A percentile compares a stretch with the other conserved stretches of the same genome.
Evolutionary conservation across 139 green algal species (phyloP).

Genomic region (Asterochloris erici): DNA sequence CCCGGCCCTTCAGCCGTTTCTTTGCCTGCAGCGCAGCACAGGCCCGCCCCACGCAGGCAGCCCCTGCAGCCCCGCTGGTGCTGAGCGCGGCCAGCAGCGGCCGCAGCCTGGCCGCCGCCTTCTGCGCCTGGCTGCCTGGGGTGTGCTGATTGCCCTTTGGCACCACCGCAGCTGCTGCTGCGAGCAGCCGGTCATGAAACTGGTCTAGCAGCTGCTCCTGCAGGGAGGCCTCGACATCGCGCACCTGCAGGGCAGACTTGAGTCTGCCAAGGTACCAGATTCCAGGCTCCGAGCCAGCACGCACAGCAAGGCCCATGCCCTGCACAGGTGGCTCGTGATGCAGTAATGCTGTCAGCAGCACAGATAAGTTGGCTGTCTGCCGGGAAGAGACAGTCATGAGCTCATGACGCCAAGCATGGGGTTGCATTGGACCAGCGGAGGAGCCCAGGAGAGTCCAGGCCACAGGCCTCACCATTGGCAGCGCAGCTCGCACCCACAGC

Average conservation of each 20-base stretch:
- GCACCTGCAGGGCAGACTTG: constrained; percentile 3
- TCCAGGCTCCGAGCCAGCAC: too few species aligned
- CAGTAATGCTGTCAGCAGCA: too few species aligned
- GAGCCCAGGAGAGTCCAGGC: not conserved
- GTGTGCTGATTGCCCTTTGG: not conserved
- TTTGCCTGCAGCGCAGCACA: constrained; percentile 22
- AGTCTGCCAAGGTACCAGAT: too few species aligned
- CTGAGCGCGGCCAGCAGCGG: constrained; percentile 52
- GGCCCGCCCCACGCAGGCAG: constrained; percentile 35
- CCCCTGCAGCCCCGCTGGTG: constrained; percentile 25
- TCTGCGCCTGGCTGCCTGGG: not conserved
- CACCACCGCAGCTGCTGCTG: constrained; percentile 23
- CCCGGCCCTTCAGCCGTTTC: constrained; percentile 18
- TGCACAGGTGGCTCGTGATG: too few species aligned
- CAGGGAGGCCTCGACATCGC: constrained; percentile 20
- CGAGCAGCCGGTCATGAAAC: constrained; percentile 40
- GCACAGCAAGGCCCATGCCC: too few species aligned
- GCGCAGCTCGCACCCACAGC: constrained; percentile 53
- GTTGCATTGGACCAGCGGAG: not conserved
- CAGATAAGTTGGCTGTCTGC: not conserved
- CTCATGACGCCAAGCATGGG: not conserved
- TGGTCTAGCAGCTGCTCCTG: constrained; percentile 53
- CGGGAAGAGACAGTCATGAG: not conserved
- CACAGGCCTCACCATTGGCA: constrained; percentile 50
- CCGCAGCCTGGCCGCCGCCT: constrained; percentile 22